Conservation (phyloP, 2,329 filamentous ascomycete genomes). For the Ophiostoma perfectum region DNA sequence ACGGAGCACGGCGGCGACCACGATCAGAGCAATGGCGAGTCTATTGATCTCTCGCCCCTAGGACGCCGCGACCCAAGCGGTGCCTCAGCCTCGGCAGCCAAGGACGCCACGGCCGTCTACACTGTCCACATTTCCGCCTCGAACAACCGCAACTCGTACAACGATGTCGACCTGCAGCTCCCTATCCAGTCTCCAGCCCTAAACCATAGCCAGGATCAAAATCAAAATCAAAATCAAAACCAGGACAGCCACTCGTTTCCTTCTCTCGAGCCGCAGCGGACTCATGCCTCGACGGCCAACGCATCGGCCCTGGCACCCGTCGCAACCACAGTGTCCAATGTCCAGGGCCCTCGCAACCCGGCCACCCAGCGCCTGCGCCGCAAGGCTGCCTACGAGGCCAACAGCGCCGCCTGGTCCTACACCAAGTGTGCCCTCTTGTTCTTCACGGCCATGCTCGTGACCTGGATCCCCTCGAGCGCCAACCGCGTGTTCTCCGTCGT, state of each 20-base stretch:
- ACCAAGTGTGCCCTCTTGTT: constrained; percentile 66
- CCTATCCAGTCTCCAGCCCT: background rate
- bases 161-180: background rate
- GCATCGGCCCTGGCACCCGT: background rate
- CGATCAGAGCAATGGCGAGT: constrained; percentile 19
- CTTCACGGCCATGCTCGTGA: constrained; percentile 65
- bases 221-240: background rate
- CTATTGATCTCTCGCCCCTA: constrained; percentile 34
- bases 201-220: background rate
- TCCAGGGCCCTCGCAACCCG: constrained; percentile 23
- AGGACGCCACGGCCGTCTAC: constrained; percentile 34
- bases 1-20: background rate
- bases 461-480: constrained; percentile 71
- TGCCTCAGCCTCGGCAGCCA: background rate
- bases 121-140: constrained; percentile 47
- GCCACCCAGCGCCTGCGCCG: constrained; percentile 31
- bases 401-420: constrained; percentile 62
- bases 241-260: background rate
- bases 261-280: background rate
- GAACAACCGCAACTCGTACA: constrained; percentile 27
- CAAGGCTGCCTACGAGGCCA: constrained; percentile 46
- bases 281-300: background rate
- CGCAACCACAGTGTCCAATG: background rate
- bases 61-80: constrained; percentile 10
- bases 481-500: constrained; percentile 70